phyloP scores from a whole-genome alignment of 2,329 filamentous ascomycete species.

The Lecanicillium sp. region DNA sequence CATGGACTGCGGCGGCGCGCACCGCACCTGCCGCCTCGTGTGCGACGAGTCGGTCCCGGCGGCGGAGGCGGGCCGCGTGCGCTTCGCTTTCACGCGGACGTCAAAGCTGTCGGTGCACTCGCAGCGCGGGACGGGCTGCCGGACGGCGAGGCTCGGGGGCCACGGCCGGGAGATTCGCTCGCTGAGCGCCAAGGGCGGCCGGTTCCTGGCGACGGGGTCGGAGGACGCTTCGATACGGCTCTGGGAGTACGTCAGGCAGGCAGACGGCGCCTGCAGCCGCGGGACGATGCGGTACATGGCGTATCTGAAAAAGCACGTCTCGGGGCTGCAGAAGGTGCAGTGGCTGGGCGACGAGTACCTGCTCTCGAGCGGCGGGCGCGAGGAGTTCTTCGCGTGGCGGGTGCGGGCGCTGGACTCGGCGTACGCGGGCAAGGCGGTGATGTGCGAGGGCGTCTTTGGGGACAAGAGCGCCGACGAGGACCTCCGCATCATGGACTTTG shows the following conservation, averaged over 20 bases:
- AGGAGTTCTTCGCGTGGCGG: constrained; percentile 86
- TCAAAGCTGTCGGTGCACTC: constrained; percentile 45
- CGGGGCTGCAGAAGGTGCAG: constrained; percentile 73
- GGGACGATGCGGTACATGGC: constrained; percentile 45
- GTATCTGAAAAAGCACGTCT: constrained; percentile 69
- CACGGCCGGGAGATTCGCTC: constrained; percentile 81
- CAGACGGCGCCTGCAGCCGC: constrained; percentile 3
- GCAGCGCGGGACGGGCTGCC: constrained; percentile 31
- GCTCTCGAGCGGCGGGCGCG: constrained; percentile 79
- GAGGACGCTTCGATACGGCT: constrained; percentile 73
- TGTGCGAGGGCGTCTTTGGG: constrained; percentile 50
- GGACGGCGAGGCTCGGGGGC: constrained; percentile 59
- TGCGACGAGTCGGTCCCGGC: constrained; percentile 20
- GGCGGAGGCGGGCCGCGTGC: constrained; percentile 28
- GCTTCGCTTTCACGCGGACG: constrained; percentile 71
- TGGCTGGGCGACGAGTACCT: constrained; percentile 70
- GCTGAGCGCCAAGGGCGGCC: constrained; percentile 31
- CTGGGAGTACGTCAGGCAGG: constrained; percentile 42
- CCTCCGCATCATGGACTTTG: constrained; percentile 76
- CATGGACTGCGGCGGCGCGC: constrained; percentile 78
- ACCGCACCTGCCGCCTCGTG: constrained; percentile 63
- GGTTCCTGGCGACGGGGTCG: constrained; percentile 57
- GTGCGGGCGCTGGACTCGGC: constrained; percentile 47
- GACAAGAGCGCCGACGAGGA: constrained; percentile 53
- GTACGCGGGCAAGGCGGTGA: constrained; percentile 44